Conservation (phyloP, 2,329 filamentous ascomycete genomes). For the Colletotrichum sp. region DNA sequence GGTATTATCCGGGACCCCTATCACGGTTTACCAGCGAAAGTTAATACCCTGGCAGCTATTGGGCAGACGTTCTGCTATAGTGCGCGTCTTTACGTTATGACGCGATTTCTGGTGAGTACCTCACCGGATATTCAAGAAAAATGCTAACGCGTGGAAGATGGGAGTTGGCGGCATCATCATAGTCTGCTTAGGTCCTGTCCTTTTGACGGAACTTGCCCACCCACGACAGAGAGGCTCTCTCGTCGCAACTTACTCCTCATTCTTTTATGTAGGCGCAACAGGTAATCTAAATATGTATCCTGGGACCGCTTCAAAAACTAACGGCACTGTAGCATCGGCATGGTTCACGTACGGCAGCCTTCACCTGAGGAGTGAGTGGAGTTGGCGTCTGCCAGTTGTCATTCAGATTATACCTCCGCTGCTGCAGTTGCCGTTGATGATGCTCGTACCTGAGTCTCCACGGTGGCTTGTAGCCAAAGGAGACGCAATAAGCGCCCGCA, state of each 20-base stretch:
- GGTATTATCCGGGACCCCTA: not conserved
- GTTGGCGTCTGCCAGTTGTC: slow-evolving; percentile 49
- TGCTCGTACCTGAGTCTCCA: slow-evolving; percentile 41
- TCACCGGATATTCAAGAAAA: not conserved
- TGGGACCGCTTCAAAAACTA: not conserved
- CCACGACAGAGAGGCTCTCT: not conserved
- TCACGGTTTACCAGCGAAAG: too few species aligned
- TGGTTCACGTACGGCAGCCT: not conserved
- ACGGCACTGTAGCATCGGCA: not conserved
- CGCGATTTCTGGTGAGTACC: not conserved
- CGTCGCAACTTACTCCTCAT: not conserved
- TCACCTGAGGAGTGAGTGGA: slow-evolving; percentile 26
- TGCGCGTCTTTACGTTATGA: not conserved
- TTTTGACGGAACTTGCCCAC: not conserved
- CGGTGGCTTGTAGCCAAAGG: slow-evolving; percentile 48
- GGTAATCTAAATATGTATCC: not conserved
- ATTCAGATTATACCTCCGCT: slow-evolving; percentile 49
- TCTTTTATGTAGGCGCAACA: not conserved
- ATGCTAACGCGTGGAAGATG: not conserved
- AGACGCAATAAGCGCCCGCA: slow-evolving; percentile 46
- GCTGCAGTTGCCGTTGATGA: slow-evolving; percentile 39
- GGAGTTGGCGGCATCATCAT: not conserved
- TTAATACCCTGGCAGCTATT: not conserved
- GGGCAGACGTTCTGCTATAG: not conserved
- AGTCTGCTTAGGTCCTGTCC: not conserved